Evolutionary conservation across 768 basidiomycete species (phyloP).

Genomic region (Fistulinella prunicolor): DNA sequence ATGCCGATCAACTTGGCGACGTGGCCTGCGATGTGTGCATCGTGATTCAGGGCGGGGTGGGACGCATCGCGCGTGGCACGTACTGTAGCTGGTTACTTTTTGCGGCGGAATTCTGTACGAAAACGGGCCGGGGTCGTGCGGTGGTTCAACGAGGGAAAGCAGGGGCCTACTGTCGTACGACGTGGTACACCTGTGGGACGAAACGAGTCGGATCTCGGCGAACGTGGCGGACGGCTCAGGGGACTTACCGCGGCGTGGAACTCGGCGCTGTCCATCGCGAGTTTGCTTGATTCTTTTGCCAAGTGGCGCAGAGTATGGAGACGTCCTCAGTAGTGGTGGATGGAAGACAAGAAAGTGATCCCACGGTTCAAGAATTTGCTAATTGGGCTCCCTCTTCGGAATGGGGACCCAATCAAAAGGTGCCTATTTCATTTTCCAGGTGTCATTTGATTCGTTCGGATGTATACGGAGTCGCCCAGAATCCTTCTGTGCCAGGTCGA

Average conservation of each 20-base stretch:
- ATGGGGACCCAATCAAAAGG: neutral
- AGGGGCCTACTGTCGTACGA: constrained; percentile 47
- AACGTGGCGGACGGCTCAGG: neutral
- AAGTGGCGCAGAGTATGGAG: too few species aligned
- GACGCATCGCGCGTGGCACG: too few species aligned
- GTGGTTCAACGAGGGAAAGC: neutral
- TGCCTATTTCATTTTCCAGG: too few species aligned
- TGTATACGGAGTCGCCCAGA: too few species aligned
- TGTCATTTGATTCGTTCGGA: too few species aligned
- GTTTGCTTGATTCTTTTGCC: too few species aligned
- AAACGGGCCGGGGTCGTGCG: constrained; percentile 1
- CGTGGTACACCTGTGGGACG: constrained; percentile 60
- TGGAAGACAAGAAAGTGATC: too few species aligned
- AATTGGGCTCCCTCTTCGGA: too few species aligned
- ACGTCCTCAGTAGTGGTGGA: neutral
- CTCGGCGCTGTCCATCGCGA: constrained; percentile 62
- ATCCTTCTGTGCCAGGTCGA: too few species aligned
- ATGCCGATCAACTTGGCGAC: constrained; percentile 78
- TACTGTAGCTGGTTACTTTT: constrained; percentile 77
- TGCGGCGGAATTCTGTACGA: constrained; percentile 51
- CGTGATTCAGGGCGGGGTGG: constrained; percentile 2
- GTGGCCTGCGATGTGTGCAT: constrained; percentile 48
- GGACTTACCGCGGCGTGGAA: constrained; percentile 56
- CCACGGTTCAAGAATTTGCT: too few species aligned
- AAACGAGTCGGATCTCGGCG: neutral